Evolutionary conservation across 441 rosid genomes (phyloP), one percentile per base, ranked within the genome.

Genomic region (Iberis amara): DNA sequence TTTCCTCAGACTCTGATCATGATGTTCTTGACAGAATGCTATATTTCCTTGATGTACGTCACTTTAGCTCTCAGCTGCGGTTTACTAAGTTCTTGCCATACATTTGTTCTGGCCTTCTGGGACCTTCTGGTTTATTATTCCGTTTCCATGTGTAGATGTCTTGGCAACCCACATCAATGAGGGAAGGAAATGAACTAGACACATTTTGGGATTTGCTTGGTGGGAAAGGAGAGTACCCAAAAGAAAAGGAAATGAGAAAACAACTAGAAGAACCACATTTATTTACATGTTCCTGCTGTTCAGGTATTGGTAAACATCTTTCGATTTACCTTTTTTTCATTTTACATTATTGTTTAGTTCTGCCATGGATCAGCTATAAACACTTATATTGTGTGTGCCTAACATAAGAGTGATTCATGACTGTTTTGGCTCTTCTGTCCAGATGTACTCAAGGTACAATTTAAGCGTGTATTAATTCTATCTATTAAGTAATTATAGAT

Each of bases 131-230:
- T 24, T 24, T 24, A 24, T 24, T 2, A 2, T 4, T 24, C 4
- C 3, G 27, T 24, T 30, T 59, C 32, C 27, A 6, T 31, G 2
- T 27, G 54, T 78, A 89, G 97, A 78, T 91, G 48, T 47, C 74
- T 37, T 76, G 78, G 86, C 97, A 86, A 65, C 76, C 88, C 37
- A 62, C 71, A 56, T 72, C 88, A 37, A 66, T 79, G 55, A 76
- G 86, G 71, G 97, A 89, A 78, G 95, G 89, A 47, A 77, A 73
- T 64, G 97, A 89, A 79, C 77, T 89, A 14, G 94, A 83, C 46
- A 64, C 36, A 32, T 89, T 89, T 66, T 89, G 97, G 97, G 71
- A 76, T 66, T 70, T 76, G 43, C 85, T 89, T 55, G 97, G 94
- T 44, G 97, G 85, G 62, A 89, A 77, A 68, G 45, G 76, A 32